phyloP scores from a whole-genome alignment of 2,329 filamentous ascomycete species.

The Sclerotinia glacialis region DNA sequence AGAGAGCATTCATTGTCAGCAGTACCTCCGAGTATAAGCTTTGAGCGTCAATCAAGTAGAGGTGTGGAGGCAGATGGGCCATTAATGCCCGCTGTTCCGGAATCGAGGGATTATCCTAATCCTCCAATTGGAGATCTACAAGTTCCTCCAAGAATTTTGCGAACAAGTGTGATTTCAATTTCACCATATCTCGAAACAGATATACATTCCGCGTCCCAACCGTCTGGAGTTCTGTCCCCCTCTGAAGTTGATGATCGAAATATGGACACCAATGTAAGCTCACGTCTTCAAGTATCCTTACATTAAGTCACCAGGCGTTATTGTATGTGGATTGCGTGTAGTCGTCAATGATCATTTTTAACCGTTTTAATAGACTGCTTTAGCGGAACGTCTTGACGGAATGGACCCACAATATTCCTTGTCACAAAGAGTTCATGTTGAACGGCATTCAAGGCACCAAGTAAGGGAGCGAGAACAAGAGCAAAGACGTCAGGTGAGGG shows the following conservation, averaged over 20 bases:
- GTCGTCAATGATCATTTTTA: background rate
- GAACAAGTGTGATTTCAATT: slow-evolving; percentile 30
- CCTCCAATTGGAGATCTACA: slow-evolving; percentile 21
- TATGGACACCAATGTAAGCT: slow-evolving; percentile 2
- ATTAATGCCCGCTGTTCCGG: slow-evolving; percentile 37
- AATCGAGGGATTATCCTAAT: slow-evolving; percentile 28
- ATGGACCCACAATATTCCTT: background rate
- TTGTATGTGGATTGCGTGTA: background rate
- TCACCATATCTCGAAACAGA: slow-evolving; percentile 33
- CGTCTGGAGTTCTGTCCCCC: slow-evolving; percentile 7
- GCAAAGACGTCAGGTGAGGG: background rate
- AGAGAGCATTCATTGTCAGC: background rate
- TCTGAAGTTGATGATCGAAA: slow-evolving; percentile 1
- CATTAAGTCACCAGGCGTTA: background rate
- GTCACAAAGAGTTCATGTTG: background rate
- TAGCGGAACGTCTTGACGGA: background rate
- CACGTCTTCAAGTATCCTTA: background rate
- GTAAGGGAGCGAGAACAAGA: background rate
- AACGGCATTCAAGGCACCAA: background rate
- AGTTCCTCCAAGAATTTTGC: slow-evolving; percentile 30
- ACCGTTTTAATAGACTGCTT: background rate
- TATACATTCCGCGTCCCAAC: slow-evolving; percentile 25
- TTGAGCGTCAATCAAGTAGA: slow-evolving; percentile 26
- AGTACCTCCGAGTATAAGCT: slow-evolving; percentile 23
- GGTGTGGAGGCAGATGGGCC: slow-evolving; percentile 30